A percentile compares a stretch with the other conserved stretches of the same genome.
phyloP scores from a whole-genome alignment of 768 basidiomycete genomes.

The Agaricus sinodeliciosus region DNA sequence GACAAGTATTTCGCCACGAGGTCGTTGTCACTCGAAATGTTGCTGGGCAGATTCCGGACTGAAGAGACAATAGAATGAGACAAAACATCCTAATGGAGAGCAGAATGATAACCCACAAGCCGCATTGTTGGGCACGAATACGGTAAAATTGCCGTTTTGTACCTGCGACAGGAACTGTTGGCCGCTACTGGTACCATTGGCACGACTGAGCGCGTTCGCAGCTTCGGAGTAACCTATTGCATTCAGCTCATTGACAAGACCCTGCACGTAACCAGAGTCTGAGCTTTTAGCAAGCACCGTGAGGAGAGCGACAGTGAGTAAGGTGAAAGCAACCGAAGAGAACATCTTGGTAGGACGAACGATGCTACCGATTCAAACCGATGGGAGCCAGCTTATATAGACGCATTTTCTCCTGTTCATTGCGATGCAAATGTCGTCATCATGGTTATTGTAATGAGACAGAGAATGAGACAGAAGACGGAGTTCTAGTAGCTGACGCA shows the following conservation, averaged over 20 bases:
- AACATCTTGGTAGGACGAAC: conserved; percentile 6
- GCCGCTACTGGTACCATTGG: conserved; percentile 41
- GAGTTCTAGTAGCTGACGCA: background rate
- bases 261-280: conserved; percentile 17
- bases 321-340: conserved; percentile 12
- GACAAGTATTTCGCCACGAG: conserved; percentile 41
- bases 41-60: conserved; percentile 24
- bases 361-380: background rate
- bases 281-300: conserved; percentile 14
- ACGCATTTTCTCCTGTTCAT: conserved; percentile 1
- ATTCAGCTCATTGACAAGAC: conserved; percentile 31
- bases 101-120: conserved; percentile 36
- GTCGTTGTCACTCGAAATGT: conserved; percentile 15
- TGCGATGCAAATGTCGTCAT: background rate
- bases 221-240: conserved; percentile 34
- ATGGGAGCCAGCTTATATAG: conserved; percentile 1
- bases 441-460: background rate
- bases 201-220: conserved; percentile 26
- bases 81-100: conserved; percentile 4
- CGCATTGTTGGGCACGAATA: conserved; percentile 52
- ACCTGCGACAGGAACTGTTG: conserved; percentile 35
- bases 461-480: background rate
- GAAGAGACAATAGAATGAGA: conserved; percentile 14
- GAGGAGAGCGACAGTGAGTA: conserved; percentile 12
- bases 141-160: conserved; percentile 36